Conservation (phyloP, 495 filamentous ascomycete genomes). For the Articulospora tetracladia region DNA sequence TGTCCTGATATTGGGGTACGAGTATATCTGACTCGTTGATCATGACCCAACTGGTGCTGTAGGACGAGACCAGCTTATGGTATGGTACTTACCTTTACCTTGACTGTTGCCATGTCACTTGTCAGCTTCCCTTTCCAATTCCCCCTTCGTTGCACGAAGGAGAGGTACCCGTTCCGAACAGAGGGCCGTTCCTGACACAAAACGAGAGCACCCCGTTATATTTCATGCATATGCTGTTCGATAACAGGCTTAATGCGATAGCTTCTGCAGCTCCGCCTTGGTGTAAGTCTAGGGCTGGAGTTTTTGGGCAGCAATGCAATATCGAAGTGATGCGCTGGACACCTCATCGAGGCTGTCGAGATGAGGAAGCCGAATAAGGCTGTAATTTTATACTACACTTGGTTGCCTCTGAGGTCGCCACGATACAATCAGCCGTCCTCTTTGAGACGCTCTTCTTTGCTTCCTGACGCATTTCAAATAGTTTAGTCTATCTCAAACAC, state of each 20-base stretch:
- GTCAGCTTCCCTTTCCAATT: not conserved
- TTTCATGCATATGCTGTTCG: slow-evolving; percentile 7
- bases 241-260: slow-evolving; percentile 7
- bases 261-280: not conserved
- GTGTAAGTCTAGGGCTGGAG: slow-evolving; percentile 4
- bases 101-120: not conserved
- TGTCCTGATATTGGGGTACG: too few relatives aligned
- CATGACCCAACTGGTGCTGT: not conserved
- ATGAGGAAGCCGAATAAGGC: slow-evolving; percentile 7
- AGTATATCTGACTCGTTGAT: not conserved
- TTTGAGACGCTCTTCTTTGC: not conserved
- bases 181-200: not conserved
- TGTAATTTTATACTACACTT: slow-evolving; percentile 17
- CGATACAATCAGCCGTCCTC: slow-evolving; percentile 4
- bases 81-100: not conserved
- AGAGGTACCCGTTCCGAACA: not conserved
- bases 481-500: not conserved
- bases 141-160: not conserved
- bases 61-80: not conserved
- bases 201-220: not conserved
- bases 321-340: slow-evolving; percentile 20
- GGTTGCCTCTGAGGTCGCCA: slow-evolving; percentile 23
- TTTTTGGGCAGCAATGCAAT: slow-evolving; percentile 24
- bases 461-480: not conserved
- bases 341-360: slow-evolving; percentile 19